Evolutionary conservation across 2,329 filamentous ascomycete species (phyloP).

Genomic region (Sphaerulina vaccinii): DNA sequence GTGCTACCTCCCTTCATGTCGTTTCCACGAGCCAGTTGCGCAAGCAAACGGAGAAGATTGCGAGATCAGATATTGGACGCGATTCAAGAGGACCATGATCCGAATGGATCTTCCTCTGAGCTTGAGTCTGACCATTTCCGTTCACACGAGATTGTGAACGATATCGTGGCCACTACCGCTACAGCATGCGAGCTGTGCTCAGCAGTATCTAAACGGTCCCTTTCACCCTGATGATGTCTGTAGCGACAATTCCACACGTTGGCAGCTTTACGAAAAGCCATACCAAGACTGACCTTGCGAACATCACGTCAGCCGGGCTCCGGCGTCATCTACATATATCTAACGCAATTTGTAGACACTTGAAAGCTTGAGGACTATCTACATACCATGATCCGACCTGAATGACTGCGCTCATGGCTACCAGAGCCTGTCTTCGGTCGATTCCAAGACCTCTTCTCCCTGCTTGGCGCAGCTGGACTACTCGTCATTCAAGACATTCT

Average conservation of each 20-base stretch:
- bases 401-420: background rate
- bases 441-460: background rate
- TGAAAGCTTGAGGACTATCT: background rate
- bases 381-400: background rate
- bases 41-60: too few species aligned
- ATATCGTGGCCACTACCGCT: too few species aligned
- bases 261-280: background rate
- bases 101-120: too few species aligned
- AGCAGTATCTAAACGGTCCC: background rate
- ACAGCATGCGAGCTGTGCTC: too few species aligned
- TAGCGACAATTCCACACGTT: background rate
- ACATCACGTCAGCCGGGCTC: background rate
- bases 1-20: too few species aligned
- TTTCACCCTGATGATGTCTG: background rate
- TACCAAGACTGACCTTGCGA: background rate
- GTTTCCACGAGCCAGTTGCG: too few species aligned
- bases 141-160: too few species aligned
- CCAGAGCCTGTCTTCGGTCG: background rate
- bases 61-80: too few species aligned
- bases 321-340: background rate
- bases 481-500: slow-evolving; percentile 1
- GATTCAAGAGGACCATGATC: too few species aligned
- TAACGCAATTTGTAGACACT: background rate
- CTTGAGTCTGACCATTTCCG: too few species aligned
- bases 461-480: background rate